Base-by-base conservation (phyloP, 1,284 basidiomycete genomes). In the Mycena citricolor region DNA sequence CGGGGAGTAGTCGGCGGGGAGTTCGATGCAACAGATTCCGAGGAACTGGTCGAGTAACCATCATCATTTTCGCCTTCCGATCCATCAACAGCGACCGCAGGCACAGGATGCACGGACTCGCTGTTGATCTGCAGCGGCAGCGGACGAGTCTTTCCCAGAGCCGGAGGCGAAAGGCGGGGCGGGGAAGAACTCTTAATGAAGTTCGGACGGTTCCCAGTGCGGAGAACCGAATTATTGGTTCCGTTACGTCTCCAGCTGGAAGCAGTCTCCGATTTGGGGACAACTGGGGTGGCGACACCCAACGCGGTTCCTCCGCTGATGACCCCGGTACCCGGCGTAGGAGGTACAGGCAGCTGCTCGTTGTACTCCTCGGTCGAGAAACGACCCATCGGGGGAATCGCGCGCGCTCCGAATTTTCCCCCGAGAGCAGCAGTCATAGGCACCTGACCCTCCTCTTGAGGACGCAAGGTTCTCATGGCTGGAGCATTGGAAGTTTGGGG, bases 371-470 rank as follows among this genome's bases (percentile, higher is more conserved):
- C 73, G 46, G 57, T 46, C 47, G 67, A 63, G 56, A 67, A 66
- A 51, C 68, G 65, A 40, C 61, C 52, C 32, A 62, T 45, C 52
- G 64, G 59, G 54, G 62, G 57, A 34, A 59, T 54, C 39, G 76
- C 64, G 51, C 87, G 86, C 51, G 76, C 73, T 25, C 85, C 86
- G 53, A 86, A 89, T 54, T 79, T 79, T 44, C 87, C 87, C 42
- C 79, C 81, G 23, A 88, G 68, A 32, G 81, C 75, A 36, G 88
- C 86, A 29, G 86, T 86, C 87, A 87, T 87, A 35, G 87, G 86
- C 41, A 81, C 70, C 50, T 78, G 76, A 23, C 85, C 80, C 39
- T 76, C 73, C 12, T 56, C 54, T 59, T 83, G 82, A 26, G 75
- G 66, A 39, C 76, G 75, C 35, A 81, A 66, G 45, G 79, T 73